phyloP scores from a whole-genome alignment of 352 stramenopile genomes.

The Globisporangium nagaii region DNA sequence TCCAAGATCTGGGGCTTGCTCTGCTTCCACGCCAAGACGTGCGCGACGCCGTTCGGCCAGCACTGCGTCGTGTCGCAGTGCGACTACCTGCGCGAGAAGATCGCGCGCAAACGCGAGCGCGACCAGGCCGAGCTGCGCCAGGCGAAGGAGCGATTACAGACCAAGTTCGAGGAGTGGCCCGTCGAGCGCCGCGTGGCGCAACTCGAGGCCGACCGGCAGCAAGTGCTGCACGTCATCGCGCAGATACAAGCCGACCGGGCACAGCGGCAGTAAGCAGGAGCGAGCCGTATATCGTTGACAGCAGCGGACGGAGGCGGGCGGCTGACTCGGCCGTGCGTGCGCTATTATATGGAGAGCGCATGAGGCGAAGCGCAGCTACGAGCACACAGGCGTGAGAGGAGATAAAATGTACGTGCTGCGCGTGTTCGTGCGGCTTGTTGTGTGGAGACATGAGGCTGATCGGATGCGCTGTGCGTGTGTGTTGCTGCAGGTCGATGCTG shows the following conservation, averaged over 20 bases:
- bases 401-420: background rate
- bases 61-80: conserved; percentile 81
- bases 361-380: too few species aligned
- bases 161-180: conserved; percentile 61
- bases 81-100: conserved; percentile 84
- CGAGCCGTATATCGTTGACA: background rate
- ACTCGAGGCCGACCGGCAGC: conserved; percentile 66
- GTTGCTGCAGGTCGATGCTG: background rate
- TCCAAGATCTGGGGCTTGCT: conserved; percentile 83
- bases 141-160: conserved; percentile 38
- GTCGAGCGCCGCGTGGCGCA: conserved; percentile 78
- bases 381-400: background rate
- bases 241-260: conserved; percentile 61
- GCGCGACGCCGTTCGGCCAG: conserved; percentile 35
- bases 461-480: too few species aligned
- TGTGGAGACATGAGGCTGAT: too few species aligned
- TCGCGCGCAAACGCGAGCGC: conserved; percentile 63
- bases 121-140: conserved; percentile 55
- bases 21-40: conserved; percentile 84
- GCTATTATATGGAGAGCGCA: too few species aligned
- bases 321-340: too few species aligned
- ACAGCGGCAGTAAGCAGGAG: conserved; percentile 24
- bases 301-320: conserved; percentile 9
- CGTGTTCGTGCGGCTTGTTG: background rate
- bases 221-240: conserved; percentile 73